Base-by-base conservation (phyloP, 106 monocot species). In the Vanilla planifolia region DNA sequence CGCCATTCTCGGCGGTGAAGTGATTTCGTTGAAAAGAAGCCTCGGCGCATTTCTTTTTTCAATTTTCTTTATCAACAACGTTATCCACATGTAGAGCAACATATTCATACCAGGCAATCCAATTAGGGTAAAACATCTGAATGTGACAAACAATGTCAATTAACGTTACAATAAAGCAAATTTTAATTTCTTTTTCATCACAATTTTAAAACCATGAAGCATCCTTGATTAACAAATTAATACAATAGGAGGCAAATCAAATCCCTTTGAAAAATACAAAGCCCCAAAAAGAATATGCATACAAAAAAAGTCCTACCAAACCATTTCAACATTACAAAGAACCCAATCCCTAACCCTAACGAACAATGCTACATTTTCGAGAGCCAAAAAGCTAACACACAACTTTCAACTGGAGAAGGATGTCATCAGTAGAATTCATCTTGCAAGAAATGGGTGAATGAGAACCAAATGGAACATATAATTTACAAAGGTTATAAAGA, bases 241-340 rank as follows among this genome's bases (percentile, higher is more conserved):
- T 57, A 57, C 76, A 81, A 32, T 45, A 56, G 29, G 33, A 69
- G 58, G 72, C 69, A 55, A 39, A 34, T 47, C 51, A 59, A 41
- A n/a, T 26, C 42, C 33, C 4, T 1, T 27, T 5, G 48, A 23
- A 33, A 41, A 64, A 39, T 41, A 40, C 42, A 76, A 59, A 19
- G 79, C 73, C 76, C 70, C 69, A 53, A 35, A 80, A 85, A 85
- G 77, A 73, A 85, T 72, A 61, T 24, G 29, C 3, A 53, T 24
- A 51, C 1, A 13, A 24, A 51, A 3, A 51, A 45, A 16, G 25
- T 24, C 34, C 33, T 14, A 27, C 2, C 30, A 47, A 30, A 33
- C 33, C 17, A 2, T 29, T n/a, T 24, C 13, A 28, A 29, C 42
- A 28, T 2, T 23, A 52, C 21, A 29, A 11, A 19, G 30, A 10